phyloP scores from a whole-genome alignment of 441 rosid genomes.

The Iberis amara region DNA sequence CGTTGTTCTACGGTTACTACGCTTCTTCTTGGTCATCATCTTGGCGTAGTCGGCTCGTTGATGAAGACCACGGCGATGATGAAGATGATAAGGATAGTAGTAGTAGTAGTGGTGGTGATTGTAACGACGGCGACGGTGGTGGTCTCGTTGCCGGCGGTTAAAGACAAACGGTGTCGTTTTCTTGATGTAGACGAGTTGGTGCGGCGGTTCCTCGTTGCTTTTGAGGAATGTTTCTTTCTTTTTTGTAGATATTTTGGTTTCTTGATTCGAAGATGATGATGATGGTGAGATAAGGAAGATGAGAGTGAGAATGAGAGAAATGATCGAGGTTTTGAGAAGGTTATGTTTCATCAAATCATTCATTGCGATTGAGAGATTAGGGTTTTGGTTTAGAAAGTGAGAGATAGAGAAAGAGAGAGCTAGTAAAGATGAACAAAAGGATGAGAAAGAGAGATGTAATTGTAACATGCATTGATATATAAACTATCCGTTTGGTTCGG shows the following conservation, averaged over 20 bases:
- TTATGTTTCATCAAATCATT: constrained; percentile 12
- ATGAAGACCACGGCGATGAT: constrained; percentile 26
- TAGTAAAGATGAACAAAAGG: background rate
- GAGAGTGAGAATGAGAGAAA: constrained; percentile 25
- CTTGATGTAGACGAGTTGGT: constrained; percentile 30
- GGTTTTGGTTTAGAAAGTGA: constrained; percentile 10
- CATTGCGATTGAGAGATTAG: constrained; percentile 22
- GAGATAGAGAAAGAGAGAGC: constrained; percentile 10
- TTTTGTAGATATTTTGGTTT: constrained; percentile 19
- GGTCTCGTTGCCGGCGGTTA: constrained; percentile 13
- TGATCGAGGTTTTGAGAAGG: constrained; percentile 22
- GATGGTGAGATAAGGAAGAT: constrained; percentile 28
- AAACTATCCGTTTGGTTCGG: background rate
- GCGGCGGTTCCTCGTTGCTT: constrained; percentile 2
- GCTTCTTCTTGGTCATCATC: constrained; percentile 32
- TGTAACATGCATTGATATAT: background rate
- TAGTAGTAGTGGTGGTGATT: constrained; percentile 9
- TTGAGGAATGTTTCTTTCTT: constrained; percentile 10
- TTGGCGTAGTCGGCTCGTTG: constrained; percentile 22
- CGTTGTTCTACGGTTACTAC: constrained; percentile 14
- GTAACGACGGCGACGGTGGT: constrained; percentile 14
- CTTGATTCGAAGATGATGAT: constrained; percentile 24
- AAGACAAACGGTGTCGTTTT: constrained; percentile 25
- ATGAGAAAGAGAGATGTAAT: background rate
- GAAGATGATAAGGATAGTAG: constrained; percentile 17